phyloP scores from a whole-genome alignment of 768 basidiomycete species.

The Leucocoprinus sp. region DNA sequence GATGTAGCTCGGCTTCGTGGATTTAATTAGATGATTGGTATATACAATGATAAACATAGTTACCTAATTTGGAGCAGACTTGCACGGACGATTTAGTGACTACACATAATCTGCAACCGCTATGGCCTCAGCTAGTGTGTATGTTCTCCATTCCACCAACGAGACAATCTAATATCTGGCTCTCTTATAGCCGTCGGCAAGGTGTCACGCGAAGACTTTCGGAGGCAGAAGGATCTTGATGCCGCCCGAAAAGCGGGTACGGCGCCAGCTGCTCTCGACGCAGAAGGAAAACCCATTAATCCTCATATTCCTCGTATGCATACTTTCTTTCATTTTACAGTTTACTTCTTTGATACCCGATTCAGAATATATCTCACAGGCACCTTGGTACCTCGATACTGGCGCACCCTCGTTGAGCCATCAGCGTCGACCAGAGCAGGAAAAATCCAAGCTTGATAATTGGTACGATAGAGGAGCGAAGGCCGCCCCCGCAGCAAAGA shows the following conservation, averaged over 20 bases:
- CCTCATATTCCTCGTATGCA: constrained; percentile 91
- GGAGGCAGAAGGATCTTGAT: constrained; percentile 93
- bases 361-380: constrained; percentile 94
- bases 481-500: constrained; percentile 88
- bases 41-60: constrained; percentile 3
- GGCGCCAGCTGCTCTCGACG: constrained; percentile 90
- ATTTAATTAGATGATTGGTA: background rate
- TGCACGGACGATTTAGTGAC: background rate
- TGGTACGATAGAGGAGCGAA: constrained; percentile 89
- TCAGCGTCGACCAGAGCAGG: constrained; percentile 76
- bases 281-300: constrained; percentile 93
- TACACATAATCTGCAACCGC: background rate
- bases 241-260: constrained; percentile 98
- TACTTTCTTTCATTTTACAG: background rate
- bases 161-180: constrained; percentile 1
- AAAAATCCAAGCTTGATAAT: constrained; percentile 65
- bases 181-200: constrained; percentile 54
- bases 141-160: background rate
- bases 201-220: constrained; percentile 89
- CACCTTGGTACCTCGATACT: constrained; percentile 97
- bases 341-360: background rate
- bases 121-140: constrained; percentile 15
- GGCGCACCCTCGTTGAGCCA: constrained; percentile 91
- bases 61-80: constrained; percentile 7
- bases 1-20: constrained; percentile 12